A percentile compares a stretch with the other conserved stretches of the same genome.
Conservation (phyloP, 345 rosid genomes). For the Xanthoceras sorbifolium region DNA sequence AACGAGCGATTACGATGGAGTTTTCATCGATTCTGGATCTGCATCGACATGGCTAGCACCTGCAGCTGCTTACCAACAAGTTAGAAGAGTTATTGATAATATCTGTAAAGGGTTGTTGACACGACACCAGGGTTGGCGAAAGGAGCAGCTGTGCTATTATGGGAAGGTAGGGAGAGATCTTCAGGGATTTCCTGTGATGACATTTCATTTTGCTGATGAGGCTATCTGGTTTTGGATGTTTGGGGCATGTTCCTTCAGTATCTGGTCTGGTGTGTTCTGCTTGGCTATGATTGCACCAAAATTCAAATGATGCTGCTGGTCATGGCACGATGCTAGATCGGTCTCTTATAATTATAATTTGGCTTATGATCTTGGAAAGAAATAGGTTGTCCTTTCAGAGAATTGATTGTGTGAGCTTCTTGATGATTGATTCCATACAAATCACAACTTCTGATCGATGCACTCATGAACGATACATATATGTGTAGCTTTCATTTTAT, state of each 20-base stretch:
- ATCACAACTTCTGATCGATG: no score
- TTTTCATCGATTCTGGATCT: no score
- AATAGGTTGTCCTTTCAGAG: slow-evolving; percentile 30
- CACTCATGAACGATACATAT: no score
- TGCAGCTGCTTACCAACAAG: no score
- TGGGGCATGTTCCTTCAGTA: slow-evolving; percentile 52
- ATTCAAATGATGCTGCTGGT: slow-evolving; percentile 19
- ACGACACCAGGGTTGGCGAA: no score
- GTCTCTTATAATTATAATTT: slow-evolving; percentile 34
- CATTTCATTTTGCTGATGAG: slow-evolving; percentile 47
- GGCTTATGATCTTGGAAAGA: slow-evolving; percentile 27
- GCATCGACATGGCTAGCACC: no score
- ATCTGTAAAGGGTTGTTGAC: no score
- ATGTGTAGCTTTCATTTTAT: no score
- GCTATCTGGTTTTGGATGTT: slow-evolving; percentile 55
- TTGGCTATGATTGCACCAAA: slow-evolving; percentile 49
- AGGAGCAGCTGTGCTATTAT: slow-evolving; percentile 33
- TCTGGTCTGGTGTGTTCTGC: slow-evolving; percentile 39
- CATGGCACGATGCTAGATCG: slow-evolving; percentile 4
- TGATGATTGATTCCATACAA: no score
- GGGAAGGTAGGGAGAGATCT: slow-evolving; percentile 45
- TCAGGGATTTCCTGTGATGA: slow-evolving; percentile 49
- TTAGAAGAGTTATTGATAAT: no score
- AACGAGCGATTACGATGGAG: no score
- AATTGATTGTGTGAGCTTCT: slow-evolving; percentile 39